Conservation (phyloP, 352 stramenopile genomes). For the Pythium plurisporium region DNA sequence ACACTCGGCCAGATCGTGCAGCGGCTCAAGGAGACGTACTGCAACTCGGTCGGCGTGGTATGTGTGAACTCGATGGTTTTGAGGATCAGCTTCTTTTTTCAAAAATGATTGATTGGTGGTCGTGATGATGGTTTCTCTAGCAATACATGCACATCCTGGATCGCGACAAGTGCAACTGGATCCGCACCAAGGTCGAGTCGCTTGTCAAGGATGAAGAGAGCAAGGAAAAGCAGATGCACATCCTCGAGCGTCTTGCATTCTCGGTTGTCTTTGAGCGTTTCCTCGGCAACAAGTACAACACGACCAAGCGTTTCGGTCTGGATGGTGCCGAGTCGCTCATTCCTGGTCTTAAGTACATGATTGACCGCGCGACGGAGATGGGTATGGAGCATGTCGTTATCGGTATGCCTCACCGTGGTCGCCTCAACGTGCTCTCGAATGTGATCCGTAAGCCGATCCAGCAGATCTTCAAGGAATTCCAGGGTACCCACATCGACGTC, state of each 20-base stretch:
- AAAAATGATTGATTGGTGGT: too few species aligned
- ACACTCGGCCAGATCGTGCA: slow-evolving; percentile 95
- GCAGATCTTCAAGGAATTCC: slow-evolving; percentile 91
- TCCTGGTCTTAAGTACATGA: slow-evolving; percentile 92
- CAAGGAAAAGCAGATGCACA: slow-evolving; percentile 95
- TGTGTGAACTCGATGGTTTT: too few species aligned
- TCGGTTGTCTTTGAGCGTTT: slow-evolving; percentile 83
- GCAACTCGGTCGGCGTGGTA: slow-evolving; percentile 93
- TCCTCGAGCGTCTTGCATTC: slow-evolving; percentile 96
- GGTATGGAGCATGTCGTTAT: slow-evolving; percentile 98
- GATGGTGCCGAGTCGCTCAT: slow-evolving; percentile 97
- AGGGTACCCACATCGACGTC: slow-evolving; percentile 93
- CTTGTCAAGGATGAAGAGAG: slow-evolving; percentile 62
- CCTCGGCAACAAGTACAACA: slow-evolving; percentile 54
- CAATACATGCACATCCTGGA: slow-evolving; percentile 99
- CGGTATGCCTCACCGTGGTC: slow-evolving; percentile 98
- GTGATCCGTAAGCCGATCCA: slow-evolving; percentile 96
- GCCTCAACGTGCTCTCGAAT: slow-evolving; percentile 98
- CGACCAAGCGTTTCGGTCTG: slow-evolving; percentile 97
- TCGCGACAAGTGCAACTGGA: slow-evolving; percentile 97
- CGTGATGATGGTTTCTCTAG: slow-evolving; percentile 21
- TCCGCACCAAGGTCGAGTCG: slow-evolving; percentile 87
- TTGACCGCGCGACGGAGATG: slow-evolving; percentile 93
- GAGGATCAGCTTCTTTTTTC: too few species aligned
- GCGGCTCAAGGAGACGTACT: slow-evolving; percentile 96